Evolutionary conservation across 306 rosid genomes (phyloP), one percentile per base, ranked within the genome.

Genomic region (Medicago lupulina): DNA sequence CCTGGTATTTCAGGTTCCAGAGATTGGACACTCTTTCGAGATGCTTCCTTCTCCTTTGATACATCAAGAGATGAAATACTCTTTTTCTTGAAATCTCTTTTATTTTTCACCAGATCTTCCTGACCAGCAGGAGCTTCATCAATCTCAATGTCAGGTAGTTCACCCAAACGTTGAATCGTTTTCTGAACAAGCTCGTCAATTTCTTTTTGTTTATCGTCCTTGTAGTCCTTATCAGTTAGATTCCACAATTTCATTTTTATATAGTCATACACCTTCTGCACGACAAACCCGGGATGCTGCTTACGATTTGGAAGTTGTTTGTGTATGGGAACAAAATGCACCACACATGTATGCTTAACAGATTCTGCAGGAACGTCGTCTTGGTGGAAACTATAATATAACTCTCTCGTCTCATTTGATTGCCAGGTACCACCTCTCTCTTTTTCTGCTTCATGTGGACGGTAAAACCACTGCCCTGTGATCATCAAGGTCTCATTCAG

Each of bases 331-430:
- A 96, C 91, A 79, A 96, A 96, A 83, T 96, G 98, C 62, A 90
- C 97, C 44, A 90, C 92, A 62, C 99, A 96, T 85, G 81, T 92
- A 77, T 96, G 99, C 99, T 92, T 90, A 39, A 96, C 96, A 64
- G 99, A 90, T 70, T 96, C 99, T 8, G 98, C 99, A 16, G 99
- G 99, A 79, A 91, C 92, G 67, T 92, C 96, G 55, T 96, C 98
- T 10, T 83, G 97, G 79, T 96, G 99, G 78, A 96, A 96, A 86
- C 99, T 96, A 70, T 96, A 96, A 85, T 92, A 96, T 67, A 96
- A 87, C 86, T 92, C 97, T 81, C 94, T 91, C 10, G 91, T 80
- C 80, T 96, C 99, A 64, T 81, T 74, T 49, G 99, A 89, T 81
- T 88, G 89, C 98, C 98, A 96, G 77, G 76, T 88, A 80, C 96